phyloP scores from a whole-genome alignment of 2,329 filamentous ascomycete genomes.

The Arthrinium puccinioides region DNA sequence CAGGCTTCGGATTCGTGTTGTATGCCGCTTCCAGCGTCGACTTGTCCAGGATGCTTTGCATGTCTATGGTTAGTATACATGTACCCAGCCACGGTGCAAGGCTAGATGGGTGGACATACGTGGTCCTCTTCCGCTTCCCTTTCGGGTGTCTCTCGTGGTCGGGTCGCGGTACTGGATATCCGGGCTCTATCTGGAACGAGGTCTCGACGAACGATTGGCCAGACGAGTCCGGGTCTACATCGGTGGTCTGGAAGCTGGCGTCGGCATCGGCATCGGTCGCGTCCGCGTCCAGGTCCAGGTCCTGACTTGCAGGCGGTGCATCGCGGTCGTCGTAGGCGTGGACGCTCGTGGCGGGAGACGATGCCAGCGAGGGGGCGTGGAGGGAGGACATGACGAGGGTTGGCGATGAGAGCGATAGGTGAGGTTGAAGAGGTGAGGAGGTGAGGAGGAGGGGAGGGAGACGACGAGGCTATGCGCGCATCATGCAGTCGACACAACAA shows the following conservation, averaged over 20 bases:
- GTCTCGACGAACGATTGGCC: conserved; percentile 25
- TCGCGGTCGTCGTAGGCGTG: not conserved
- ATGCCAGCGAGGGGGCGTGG: conserved; percentile 4
- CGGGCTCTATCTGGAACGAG: conserved; percentile 23
- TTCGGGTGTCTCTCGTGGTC: conserved; percentile 42
- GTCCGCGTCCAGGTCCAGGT: no score
- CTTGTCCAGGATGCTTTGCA: conserved; percentile 74
- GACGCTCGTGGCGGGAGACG: conserved; percentile 5
- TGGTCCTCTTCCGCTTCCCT: conserved; percentile 56
- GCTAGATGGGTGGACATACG: conserved; percentile 40
- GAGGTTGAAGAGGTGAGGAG: conserved; percentile 1
- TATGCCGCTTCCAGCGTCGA: conserved; percentile 82
- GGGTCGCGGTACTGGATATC: conserved; percentile 17
- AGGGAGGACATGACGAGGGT: conserved; percentile 3
- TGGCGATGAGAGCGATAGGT: not conserved
- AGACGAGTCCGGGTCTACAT: conserved; percentile 20
- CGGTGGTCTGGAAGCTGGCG: conserved; percentile 13
- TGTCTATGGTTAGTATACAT: conserved; percentile 10
- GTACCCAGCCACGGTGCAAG: not conserved
- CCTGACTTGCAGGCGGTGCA: conserved; percentile 6
- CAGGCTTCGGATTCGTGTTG: conserved; percentile 77
- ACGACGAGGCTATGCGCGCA: no score
- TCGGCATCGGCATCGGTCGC: no score
- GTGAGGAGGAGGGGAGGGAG: not conserved
- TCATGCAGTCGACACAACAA: no score